phyloP scores from a whole-genome alignment of 2,329 filamentous ascomycete species.

The Calonectria ilicicola region DNA sequence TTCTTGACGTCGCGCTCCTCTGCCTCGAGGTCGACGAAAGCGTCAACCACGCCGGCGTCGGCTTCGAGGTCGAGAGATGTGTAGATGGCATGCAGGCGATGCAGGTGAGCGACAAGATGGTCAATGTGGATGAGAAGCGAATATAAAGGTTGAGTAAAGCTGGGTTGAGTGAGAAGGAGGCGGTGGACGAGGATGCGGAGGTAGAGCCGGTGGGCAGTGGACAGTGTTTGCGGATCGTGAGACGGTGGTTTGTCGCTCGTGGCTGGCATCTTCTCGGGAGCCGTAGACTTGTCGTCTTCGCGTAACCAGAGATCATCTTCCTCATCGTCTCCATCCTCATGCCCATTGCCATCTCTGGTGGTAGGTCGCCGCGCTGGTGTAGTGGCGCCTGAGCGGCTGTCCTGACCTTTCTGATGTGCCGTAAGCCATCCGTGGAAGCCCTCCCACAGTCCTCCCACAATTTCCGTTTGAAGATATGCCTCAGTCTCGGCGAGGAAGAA shows the following conservation, averaged over 20 bases:
- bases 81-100: slow-evolving; percentile 82
- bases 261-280: slow-evolving; percentile 39
- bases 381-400: slow-evolving; percentile 36
- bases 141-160: slow-evolving; percentile 75
- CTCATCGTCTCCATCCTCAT: slow-evolving; percentile 25
- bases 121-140: slow-evolving; percentile 81
- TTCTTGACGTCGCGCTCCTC: slow-evolving; percentile 78
- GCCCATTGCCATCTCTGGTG: slow-evolving; percentile 21
- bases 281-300: slow-evolving; percentile 20
- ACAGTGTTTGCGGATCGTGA: slow-evolving; percentile 87
- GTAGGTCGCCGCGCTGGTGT: slow-evolving; percentile 33
- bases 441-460: slow-evolving; percentile 84
- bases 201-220: slow-evolving; percentile 83
- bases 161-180: slow-evolving; percentile 73
- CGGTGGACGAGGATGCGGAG: slow-evolving; percentile 75
- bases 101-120: slow-evolving; percentile 81
- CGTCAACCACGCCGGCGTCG: slow-evolving; percentile 84
- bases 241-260: slow-evolving; percentile 35
- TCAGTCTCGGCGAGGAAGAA: slow-evolving; percentile 92
- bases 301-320: slow-evolving; percentile 46
- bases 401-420: slow-evolving; percentile 49
- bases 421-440: slow-evolving; percentile 83
- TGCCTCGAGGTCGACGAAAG: slow-evolving; percentile 75
- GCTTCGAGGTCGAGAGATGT: slow-evolving; percentile 82
- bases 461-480: slow-evolving; percentile 89